Percentiles rank a stretch among this genome's conserved stretches.
Evolutionary conservation across 352 stramenopile genomes (phyloP).

Genomic region (Sclerospora graminicola): DNA sequence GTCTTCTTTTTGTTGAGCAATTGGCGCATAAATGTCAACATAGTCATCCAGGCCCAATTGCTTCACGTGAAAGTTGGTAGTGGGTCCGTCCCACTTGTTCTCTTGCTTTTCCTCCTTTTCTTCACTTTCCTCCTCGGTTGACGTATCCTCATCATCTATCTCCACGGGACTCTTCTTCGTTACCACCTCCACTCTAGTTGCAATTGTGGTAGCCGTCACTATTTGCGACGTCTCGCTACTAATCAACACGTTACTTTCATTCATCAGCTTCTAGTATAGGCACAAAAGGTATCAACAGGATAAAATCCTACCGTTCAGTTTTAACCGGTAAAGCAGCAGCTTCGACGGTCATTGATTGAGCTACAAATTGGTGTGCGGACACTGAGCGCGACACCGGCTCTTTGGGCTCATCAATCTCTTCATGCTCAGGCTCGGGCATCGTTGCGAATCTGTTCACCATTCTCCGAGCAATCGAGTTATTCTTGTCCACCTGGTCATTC

Average conservation of each 20-base stretch:
- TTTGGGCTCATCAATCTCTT: slow-evolving; percentile 9
- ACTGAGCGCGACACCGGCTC: slow-evolving; percentile 15
- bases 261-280: slow-evolving; percentile 1
- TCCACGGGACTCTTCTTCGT: background rate
- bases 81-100: slow-evolving; percentile 35
- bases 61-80: slow-evolving; percentile 73
- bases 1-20: slow-evolving; percentile 54
- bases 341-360: slow-evolving; percentile 10
- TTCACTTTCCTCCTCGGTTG: background rate
- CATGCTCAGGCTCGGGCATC: slow-evolving; percentile 28
- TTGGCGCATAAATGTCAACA: slow-evolving; percentile 70
- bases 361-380: slow-evolving; percentile 20
- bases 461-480: slow-evolving; percentile 31
- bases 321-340: slow-evolving; percentile 1
- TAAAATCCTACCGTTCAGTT: slow-evolving; percentile 8
- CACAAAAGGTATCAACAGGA: background rate
- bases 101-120: slow-evolving; percentile 9
- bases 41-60: slow-evolving; percentile 65
- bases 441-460: slow-evolving; percentile 29
- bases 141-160: background rate
- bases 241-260: background rate
- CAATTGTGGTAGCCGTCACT: slow-evolving; percentile 2
- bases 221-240: background rate
- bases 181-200: slow-evolving; percentile 3
- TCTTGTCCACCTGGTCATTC: slow-evolving; percentile 17